These are phyloP conservation scores for Penicillium sp. DNA, from an alignment of 2,329 filamentous ascomycete species.

Conservation along the genomic window DNA sequence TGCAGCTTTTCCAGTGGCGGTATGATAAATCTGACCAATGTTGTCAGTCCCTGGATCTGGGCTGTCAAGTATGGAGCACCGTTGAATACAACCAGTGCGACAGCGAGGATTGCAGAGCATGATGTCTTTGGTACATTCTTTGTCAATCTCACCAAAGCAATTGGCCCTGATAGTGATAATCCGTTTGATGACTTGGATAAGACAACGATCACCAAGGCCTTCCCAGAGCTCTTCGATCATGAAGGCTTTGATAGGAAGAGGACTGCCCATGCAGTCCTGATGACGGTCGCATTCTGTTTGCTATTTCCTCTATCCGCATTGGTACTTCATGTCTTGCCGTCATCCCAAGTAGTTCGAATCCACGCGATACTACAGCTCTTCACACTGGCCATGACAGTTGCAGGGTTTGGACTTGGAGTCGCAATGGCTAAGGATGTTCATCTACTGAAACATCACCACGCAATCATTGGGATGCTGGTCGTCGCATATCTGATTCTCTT, in stretches of 20 bases:
- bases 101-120: constrained; percentile 28
- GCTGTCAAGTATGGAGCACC: constrained; percentile 10
- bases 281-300: constrained; percentile 48
- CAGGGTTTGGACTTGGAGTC: constrained; percentile 57
- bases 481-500: constrained; percentile 59
- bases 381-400: constrained; percentile 52
- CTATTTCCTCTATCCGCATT: constrained; percentile 40
- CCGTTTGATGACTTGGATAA: constrained; percentile 22
- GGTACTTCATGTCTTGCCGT: constrained; percentile 39
- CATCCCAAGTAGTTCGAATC: constrained; percentile 49
- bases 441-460: constrained; percentile 50
- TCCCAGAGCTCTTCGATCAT: constrained; percentile 9
- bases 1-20: background rate
- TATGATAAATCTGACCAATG: background rate
- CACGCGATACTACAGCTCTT: constrained; percentile 54
- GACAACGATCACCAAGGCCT: constrained; percentile 3
- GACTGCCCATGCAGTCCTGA: constrained; percentile 41
- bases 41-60: constrained; percentile 14
- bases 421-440: constrained; percentile 49
- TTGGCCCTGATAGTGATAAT: constrained; percentile 13
- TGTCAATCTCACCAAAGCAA: constrained; percentile 31
- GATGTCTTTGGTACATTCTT: constrained; percentile 27
- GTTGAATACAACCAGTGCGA: constrained; percentile 27
- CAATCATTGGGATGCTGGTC: constrained; percentile 59
- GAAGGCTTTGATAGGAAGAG: constrained; percentile 22